phyloP scores from a whole-genome alignment of 2,329 filamentous ascomycete species.

The Colletotrichum magnum region DNA sequence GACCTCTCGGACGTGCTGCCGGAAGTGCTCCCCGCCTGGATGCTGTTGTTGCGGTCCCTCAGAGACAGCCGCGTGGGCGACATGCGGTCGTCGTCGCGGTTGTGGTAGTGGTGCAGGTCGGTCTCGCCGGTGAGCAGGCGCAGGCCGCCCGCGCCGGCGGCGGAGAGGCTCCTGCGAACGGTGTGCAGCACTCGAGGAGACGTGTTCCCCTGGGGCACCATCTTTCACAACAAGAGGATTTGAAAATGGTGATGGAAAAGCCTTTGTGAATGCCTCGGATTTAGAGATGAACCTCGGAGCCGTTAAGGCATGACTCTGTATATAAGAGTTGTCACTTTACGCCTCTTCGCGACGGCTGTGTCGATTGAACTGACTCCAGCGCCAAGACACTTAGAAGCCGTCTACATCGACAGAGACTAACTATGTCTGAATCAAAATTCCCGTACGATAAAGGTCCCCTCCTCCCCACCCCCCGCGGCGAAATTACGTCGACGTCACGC shows the following conservation, averaged over 20 bases:
- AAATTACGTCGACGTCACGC: not conserved
- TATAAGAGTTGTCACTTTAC: too few species aligned
- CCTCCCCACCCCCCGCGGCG: not conserved
- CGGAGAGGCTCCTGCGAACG: slow-evolving; percentile 15
- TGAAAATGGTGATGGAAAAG: not conserved
- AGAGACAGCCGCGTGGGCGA: slow-evolving; percentile 7
- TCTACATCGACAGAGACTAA: too few species aligned
- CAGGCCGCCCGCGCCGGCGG: slow-evolving; percentile 7
- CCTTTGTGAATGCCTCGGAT: too few species aligned
- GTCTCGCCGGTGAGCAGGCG: slow-evolving; percentile 23
- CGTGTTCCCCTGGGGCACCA: not conserved
- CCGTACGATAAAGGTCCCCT: not conserved
- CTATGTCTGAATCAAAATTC: not conserved
- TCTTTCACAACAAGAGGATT: not conserved
- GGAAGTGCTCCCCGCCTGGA: not conserved
- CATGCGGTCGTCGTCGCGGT: slow-evolving; percentile 3
- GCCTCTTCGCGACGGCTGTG: too few species aligned
- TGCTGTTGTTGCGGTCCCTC: not conserved
- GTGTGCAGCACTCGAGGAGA: not conserved
- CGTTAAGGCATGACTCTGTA: too few species aligned
- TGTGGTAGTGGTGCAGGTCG: not conserved
- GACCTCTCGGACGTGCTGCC: not conserved
- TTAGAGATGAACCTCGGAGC: too few species aligned
- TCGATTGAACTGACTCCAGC: too few species aligned
- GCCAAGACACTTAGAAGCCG: too few species aligned